Conservation (phyloP, 2,329 filamentous ascomycete species). For the Ophiobolus disseminans region DNA sequence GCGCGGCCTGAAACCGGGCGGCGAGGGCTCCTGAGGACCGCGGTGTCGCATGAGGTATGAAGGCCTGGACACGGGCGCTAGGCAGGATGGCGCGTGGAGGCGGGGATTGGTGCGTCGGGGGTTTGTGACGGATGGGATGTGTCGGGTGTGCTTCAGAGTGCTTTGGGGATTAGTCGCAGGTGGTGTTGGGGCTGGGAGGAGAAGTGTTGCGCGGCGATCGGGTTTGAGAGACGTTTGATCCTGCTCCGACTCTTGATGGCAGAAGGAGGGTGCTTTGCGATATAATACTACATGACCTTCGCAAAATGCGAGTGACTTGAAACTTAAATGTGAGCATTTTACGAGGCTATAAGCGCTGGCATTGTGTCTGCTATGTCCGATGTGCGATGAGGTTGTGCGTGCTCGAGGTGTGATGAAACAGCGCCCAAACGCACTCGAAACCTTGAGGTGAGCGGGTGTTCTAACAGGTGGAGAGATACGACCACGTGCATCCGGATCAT, state of each 20-base stretch:
- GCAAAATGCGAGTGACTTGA: too few relatives aligned
- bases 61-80: conserved; percentile 17
- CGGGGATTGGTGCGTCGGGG: conserved; percentile 19
- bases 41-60: conserved; percentile 26
- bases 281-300: too few relatives aligned
- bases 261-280: too few relatives aligned
- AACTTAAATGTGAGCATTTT: too few relatives aligned
- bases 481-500: neutral
- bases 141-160: conserved; percentile 30
- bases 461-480: neutral
- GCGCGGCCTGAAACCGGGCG: conserved; percentile 44
- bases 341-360: too few relatives aligned
- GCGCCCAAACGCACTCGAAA: conserved; percentile 4
- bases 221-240: neutral
- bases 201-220: too few relatives aligned
- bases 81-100: conserved; percentile 15
- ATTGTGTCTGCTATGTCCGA: too few relatives aligned
- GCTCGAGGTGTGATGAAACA: neutral
- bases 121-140: conserved; percentile 24
- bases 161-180: conserved; percentile 10
- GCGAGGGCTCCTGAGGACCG: conserved; percentile 33
- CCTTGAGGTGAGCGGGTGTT: neutral
- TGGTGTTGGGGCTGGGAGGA: too few relatives aligned
- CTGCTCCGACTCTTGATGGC: neutral
- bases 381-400: neutral